Evolutionary conservation across 108 stramenopile species (phyloP).

Genomic region (Ochromonas danica): DNA sequence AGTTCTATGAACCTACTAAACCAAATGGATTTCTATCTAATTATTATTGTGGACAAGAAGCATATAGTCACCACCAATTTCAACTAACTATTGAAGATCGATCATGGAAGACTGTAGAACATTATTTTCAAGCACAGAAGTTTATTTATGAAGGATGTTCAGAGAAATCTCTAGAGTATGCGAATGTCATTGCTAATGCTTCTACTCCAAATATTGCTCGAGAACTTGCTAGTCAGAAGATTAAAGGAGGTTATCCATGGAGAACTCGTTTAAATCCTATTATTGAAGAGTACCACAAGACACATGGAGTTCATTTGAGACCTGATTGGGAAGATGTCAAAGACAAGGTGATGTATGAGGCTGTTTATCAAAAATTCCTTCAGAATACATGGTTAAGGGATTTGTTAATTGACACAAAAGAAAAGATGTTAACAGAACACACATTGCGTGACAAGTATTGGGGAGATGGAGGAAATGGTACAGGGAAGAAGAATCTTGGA

Average conservation of each 20-base stretch:
- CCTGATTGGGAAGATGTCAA: background rate
- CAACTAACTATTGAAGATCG: background rate
- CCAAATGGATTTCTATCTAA: background rate
- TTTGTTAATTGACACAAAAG: background rate
- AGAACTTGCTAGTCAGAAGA: background rate
- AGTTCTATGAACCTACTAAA: background rate
- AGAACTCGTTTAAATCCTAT: background rate
- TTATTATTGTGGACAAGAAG: background rate
- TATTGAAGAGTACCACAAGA: background rate
- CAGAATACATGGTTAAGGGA: background rate
- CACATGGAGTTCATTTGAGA: background rate
- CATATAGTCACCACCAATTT: background rate
- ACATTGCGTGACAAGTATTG: background rate
- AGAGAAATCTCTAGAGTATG: background rate
- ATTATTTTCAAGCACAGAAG: background rate
- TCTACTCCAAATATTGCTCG: background rate
- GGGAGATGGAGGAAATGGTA: background rate
- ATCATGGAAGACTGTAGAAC: background rate
- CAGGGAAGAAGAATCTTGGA: background rate
- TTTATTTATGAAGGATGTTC: background rate
- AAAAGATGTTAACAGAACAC: background rate
- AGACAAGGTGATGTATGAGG: background rate
- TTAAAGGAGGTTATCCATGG: background rate
- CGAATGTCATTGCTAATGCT: background rate
- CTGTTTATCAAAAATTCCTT: background rate